Evolutionary conservation across 768 basidiomycete genomes (phyloP).

Genomic region (Agaricus subrufescens): DNA sequence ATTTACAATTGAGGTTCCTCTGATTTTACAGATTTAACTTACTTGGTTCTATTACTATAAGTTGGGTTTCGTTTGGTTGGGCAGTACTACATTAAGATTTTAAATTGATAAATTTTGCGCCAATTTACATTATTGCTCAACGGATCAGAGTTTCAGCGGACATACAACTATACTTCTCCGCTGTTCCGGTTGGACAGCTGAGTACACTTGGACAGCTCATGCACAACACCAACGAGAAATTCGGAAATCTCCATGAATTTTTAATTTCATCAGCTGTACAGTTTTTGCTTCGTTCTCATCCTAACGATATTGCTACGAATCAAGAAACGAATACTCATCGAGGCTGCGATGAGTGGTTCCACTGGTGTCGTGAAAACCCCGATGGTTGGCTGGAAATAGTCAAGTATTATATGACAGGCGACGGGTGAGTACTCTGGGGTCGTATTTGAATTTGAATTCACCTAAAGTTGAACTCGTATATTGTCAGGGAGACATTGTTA

Average conservation of each 20-base stretch:
- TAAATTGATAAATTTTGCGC: too few relatives aligned
- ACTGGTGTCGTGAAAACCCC: neutral
- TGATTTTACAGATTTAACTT: neutral
- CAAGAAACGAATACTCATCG: neutral
- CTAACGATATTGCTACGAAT: conserved; percentile 1
- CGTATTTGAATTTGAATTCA: neutral
- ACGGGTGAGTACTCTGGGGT: neutral
- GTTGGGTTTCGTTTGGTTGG: too few relatives aligned
- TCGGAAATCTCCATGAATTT: neutral
- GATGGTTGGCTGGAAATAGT: conserved; percentile 3
- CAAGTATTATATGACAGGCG: conserved; percentile 4
- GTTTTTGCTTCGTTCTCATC: neutral
- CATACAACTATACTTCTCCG: too few relatives aligned
- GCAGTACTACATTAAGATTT: too few relatives aligned
- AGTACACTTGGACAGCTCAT: neutral
- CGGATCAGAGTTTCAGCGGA: too few relatives aligned
- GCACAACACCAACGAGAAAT: neutral
- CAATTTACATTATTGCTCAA: too few relatives aligned
- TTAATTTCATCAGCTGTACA: neutral
- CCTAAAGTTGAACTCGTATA: neutral
- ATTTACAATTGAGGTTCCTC: conserved; percentile 56
- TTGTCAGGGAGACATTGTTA: neutral
- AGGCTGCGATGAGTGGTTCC: neutral
- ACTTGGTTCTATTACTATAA: neutral
- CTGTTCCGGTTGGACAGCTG: conserved; percentile 33